Base-by-base conservation (phyloP, 2,329 filamentous ascomycete genomes). In the Mycosphaerella arachidis region DNA sequence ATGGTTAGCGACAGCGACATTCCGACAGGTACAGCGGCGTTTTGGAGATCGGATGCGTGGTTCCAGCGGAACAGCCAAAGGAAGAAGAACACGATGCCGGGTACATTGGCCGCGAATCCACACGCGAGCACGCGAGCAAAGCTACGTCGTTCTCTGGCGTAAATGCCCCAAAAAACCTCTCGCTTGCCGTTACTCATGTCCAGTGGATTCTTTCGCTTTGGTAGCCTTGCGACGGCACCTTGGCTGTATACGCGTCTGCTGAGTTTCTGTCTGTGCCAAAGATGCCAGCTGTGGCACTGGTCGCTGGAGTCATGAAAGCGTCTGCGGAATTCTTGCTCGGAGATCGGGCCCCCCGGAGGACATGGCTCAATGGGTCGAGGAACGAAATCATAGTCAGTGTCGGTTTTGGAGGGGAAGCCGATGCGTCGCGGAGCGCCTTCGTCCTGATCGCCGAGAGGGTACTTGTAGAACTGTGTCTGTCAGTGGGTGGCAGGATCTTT, bases 61-160 rank as follows among this genome's bases (percentile, higher is more conserved):
- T 40, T 30, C 58, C 54, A 60, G 3, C 31, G 31, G 24, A 35
- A 60, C 30, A 60, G 13, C 58, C 58, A 60, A 13, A 60, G 37
- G 37, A 56, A 60, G 54, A 60, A 56, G 53, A 60, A 56, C 4
- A 60, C 20, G 3, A 60, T 27, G 2, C 53, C 45, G 8, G 58
- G 58, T 8, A 60, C 20, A 18, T 53, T 53, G 29, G 29, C 55
- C 1, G 53, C 1, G 1, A 45, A 27, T 7, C 48, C 50, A 29
- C 56, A 48, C 1, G 40, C 43, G 1, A 40, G 27, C 4, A 60
- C 53, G 20, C 53, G 50, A 3, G 45, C 48, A 18, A 53, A 45
- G 24, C 48, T 40, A 3, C 58, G 46, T 1, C 30, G n/a, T 30
- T 56, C 58, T 29, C 54, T 35, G 2, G 58, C 58, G 13, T 60